Percentiles rank a stretch among this genome's conserved stretches.
phyloP scores from a whole-genome alignment of 257 asterid species.

The Nicotiana benthamiana region DNA sequence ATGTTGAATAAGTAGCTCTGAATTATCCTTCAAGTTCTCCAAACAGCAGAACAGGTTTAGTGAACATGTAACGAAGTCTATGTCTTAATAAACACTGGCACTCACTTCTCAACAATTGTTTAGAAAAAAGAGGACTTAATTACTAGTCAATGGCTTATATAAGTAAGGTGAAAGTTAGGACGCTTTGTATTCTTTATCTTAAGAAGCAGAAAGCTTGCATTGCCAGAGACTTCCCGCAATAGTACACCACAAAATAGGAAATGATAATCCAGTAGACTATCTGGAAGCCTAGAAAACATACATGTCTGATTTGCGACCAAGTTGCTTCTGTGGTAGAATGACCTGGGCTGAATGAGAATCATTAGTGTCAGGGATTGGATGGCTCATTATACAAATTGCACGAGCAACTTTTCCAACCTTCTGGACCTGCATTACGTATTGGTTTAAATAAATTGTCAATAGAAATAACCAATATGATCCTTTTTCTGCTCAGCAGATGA shows the following conservation, averaged over 20 bases:
- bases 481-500: background rate
- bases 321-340: constrained; percentile 96
- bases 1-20: background rate
- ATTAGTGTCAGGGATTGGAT: constrained; percentile 87
- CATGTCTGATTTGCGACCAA: constrained; percentile 97
- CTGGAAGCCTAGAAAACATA: constrained; percentile 25
- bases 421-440: constrained; percentile 46
- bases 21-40: background rate
- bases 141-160: background rate
- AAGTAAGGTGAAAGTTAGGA: background rate
- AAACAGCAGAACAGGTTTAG: background rate
- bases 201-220: background rate
- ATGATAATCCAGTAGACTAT: background rate
- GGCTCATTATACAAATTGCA: constrained; percentile 94
- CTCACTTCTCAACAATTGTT: background rate
- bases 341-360: constrained; percentile 97
- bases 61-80: background rate
- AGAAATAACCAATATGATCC: constrained; percentile 11
- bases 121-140: background rate
- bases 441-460: constrained; percentile 1
- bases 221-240: background rate
- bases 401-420: constrained; percentile 91
- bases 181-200: background rate
- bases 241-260: background rate
- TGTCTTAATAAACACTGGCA: background rate